phyloP scores from a whole-genome alignment of 345 rosid species.

The Gossypium mustelinum region DNA sequence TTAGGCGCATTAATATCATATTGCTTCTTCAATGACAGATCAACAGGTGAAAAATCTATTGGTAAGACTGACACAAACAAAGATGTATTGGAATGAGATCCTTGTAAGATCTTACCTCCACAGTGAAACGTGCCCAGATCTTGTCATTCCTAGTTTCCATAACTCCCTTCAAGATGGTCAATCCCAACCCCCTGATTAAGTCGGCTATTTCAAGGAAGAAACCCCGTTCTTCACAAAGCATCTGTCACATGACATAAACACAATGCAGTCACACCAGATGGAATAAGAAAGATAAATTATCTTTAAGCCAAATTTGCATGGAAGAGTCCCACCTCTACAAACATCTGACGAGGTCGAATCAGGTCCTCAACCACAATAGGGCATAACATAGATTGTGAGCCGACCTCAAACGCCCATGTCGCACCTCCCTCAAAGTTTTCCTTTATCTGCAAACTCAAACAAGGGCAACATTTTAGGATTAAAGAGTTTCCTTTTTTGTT shows the following conservation, averaged over 20 bases:
- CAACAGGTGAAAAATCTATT: too few species aligned
- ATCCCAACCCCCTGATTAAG: constrained; percentile 77
- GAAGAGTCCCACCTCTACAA: constrained; percentile 62
- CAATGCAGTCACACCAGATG: not conserved
- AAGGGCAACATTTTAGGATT: not conserved
- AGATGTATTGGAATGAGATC: not conserved
- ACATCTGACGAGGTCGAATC: constrained; percentile 82
- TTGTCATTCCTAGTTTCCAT: constrained; percentile 78
- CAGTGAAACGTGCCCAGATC: constrained; percentile 86
- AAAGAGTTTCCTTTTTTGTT: not conserved
- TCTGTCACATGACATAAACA: constrained; percentile 38
- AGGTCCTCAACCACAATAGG: constrained; percentile 97
- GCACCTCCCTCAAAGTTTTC: constrained; percentile 84
- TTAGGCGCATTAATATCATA: not conserved
- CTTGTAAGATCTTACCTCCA: constrained; percentile 57
- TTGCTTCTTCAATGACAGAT: not conserved
- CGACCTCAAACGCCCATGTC: constrained; percentile 97
- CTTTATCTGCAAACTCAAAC: constrained; percentile 48
- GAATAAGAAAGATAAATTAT: constrained; percentile 2
- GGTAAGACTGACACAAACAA: not conserved
- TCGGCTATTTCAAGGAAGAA: constrained; percentile 94
- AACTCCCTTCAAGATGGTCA: constrained; percentile 90
- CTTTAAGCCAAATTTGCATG: constrained; percentile 2
- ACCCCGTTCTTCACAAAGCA: constrained; percentile 94
- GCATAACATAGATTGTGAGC: constrained; percentile 77